Conservation (phyloP, 2,329 filamentous ascomycete genomes). For the Sporothrix euskadiensis region DNA sequence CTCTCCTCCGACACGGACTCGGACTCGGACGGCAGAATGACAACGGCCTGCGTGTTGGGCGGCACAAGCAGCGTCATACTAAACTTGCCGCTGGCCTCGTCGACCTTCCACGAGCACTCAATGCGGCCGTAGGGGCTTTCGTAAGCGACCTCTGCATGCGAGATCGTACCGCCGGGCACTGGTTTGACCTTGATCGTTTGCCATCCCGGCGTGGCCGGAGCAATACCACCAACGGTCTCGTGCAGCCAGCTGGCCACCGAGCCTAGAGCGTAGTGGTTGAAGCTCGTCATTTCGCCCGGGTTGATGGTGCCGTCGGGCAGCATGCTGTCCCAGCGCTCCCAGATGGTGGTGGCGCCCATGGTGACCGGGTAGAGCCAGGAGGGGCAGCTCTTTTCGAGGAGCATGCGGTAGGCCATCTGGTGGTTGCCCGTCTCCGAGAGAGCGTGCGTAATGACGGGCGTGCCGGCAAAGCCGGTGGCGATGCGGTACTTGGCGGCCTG, state of each 20-base stretch:
- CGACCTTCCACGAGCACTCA: not conserved
- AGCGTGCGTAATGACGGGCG: conserved; percentile 33
- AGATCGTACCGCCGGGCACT: not conserved
- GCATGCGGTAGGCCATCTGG: conserved; percentile 39
- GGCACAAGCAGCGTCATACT: not conserved
- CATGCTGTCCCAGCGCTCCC: conserved; percentile 48
- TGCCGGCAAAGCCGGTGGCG: conserved; percentile 35
- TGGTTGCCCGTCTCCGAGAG: conserved; percentile 32
- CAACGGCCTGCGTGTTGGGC: not conserved
- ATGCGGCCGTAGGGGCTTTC: conserved; percentile 2
- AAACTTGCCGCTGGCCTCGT: not conserved
- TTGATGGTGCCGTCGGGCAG: conserved; percentile 43
- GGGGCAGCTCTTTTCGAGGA: conserved; percentile 37
- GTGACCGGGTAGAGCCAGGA: conserved; percentile 44
- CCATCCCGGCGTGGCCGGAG: conserved; percentile 7
- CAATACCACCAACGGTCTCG: conserved; percentile 1
- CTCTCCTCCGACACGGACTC: not conserved
- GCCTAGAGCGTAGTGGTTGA: conserved; percentile 47
- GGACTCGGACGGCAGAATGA: not conserved
- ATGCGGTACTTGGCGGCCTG: conserved; percentile 28
- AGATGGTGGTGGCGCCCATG: conserved; percentile 44
- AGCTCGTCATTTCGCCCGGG: conserved; percentile 44
- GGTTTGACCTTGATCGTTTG: not conserved
- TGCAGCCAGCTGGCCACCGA: conserved; percentile 20
- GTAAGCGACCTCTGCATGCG: not conserved